phyloP scores from a whole-genome alignment of 169 alveolate species.

The Toxoplasma gondii region DNA sequence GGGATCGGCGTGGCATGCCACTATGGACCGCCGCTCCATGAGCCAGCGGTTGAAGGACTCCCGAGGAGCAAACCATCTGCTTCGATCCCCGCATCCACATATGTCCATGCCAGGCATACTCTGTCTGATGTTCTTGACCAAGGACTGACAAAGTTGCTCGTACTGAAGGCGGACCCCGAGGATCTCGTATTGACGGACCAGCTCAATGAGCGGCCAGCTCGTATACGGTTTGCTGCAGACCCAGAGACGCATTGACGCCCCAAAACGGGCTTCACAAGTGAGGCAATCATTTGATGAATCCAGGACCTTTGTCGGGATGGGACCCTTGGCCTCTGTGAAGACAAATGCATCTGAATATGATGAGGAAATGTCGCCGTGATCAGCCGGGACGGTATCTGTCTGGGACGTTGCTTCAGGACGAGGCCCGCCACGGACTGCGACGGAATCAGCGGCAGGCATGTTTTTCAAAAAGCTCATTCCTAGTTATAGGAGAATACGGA shows the following conservation, averaged over 20 bases:
- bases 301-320: neutral
- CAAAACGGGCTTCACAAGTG: neutral
- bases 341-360: neutral
- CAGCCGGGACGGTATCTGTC: neutral
- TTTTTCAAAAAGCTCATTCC: too few species aligned
- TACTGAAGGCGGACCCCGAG: neutral
- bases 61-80: neutral
- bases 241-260: neutral
- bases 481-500: too few species aligned
- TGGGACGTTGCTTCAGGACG: neutral
- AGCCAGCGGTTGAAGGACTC: conserved; percentile 47
- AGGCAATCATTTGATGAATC: neutral
- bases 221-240: conserved; percentile 10
- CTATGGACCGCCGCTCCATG: conserved; percentile 24
- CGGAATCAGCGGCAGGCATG: too few species aligned
- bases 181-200: conserved; percentile 1
- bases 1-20: neutral
- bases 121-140: neutral
- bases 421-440: too few species aligned
- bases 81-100: neutral
- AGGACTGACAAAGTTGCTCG: neutral
- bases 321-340: neutral
- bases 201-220: conserved; percentile 24
- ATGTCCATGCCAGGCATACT: neutral
- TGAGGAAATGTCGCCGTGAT: neutral